Evolutionary conservation across 2,329 filamentous ascomycete genomes (phyloP).

Genomic region (Parastagonospora nodorum): DNA sequence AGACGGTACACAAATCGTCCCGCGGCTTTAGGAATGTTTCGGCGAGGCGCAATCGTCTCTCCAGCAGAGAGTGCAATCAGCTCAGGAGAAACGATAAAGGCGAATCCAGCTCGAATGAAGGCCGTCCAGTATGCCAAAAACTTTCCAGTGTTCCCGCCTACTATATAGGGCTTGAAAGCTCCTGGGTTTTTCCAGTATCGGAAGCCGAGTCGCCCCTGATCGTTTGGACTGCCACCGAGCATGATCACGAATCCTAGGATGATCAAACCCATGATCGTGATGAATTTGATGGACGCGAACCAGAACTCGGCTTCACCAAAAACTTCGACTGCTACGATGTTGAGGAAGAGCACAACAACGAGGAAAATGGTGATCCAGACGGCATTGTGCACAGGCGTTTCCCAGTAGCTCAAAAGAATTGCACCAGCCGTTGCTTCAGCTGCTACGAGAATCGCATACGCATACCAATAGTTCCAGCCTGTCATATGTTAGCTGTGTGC

Average conservation of each 20-base stretch:
- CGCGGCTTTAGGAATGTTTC: constrained; percentile 59
- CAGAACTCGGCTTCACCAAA: constrained; percentile 57
- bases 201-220: constrained; percentile 58
- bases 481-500: constrained; percentile 9
- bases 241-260: constrained; percentile 44
- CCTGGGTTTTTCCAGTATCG: constrained; percentile 71
- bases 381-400: constrained; percentile 35
- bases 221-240: constrained; percentile 42
- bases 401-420: constrained; percentile 45
- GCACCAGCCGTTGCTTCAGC: constrained; percentile 41
- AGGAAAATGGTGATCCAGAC: constrained; percentile 47
- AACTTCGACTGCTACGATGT: constrained; percentile 42
- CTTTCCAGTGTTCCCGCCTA: constrained; percentile 61
- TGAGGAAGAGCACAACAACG: constrained; percentile 40
- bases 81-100: constrained; percentile 47
- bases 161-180: constrained; percentile 53
- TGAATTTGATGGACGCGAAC: constrained; percentile 57
- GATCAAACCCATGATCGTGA: constrained; percentile 44
- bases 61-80: constrained; percentile 42
- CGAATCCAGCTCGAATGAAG: constrained; percentile 58
- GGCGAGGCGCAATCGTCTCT: constrained; percentile 42
- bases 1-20: constrained; percentile 60
- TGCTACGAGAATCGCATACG: constrained; percentile 42
- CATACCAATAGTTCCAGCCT: constrained; percentile 40
- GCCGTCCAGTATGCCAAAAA: constrained; percentile 66